Percentiles rank a stretch among this genome's conserved stretches.
phyloP scores from a whole-genome alignment of 768 basidiomycete species.

The Leucocoprinus leucothites region DNA sequence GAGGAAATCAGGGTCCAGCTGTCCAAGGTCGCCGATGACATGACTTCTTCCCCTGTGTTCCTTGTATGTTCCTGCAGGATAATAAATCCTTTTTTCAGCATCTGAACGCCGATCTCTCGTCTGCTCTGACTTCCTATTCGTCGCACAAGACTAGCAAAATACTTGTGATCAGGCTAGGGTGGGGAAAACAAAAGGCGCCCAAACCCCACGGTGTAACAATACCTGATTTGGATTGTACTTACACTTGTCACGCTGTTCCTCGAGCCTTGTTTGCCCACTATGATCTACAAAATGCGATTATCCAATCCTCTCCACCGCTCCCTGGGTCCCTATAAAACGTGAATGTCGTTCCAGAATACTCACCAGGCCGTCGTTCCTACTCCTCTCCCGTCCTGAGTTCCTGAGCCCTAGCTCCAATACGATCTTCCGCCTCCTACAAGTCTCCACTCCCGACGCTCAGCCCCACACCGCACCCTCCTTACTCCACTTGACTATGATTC shows the following conservation, averaged over 20 bases:
- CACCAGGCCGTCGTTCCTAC: background rate
- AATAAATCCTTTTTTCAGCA: conserved; percentile 3
- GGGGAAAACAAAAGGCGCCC: conserved; percentile 2
- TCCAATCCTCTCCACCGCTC: conserved; percentile 11
- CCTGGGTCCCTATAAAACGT: conserved; percentile 7
- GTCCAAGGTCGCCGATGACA: conserved; percentile 4
- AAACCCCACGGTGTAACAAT: conserved; percentile 7
- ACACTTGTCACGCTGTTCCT: conserved; percentile 8
- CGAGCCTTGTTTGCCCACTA: background rate
- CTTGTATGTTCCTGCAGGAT: conserved; percentile 10
- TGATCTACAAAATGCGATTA: conserved; percentile 10
- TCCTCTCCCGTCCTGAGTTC: background rate
- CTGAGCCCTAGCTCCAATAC: background rate
- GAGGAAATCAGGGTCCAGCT: conserved; percentile 12
- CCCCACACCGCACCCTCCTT: background rate
- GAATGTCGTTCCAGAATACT: background rate
- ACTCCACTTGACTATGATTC: conserved; percentile 52
- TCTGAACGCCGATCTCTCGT: background rate
- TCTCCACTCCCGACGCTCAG: background rate
- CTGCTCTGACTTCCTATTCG: background rate
- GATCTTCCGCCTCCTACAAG: background rate
- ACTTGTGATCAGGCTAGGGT: background rate
- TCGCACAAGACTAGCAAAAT: background rate
- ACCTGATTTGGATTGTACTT: background rate
- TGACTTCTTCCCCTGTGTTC: conserved; percentile 12